These are phyloP conservation scores for Botrytis cinerea DNA, from an alignment of 2,329 filamentous ascomycete genomes.

Conservation along the genomic window DNA sequence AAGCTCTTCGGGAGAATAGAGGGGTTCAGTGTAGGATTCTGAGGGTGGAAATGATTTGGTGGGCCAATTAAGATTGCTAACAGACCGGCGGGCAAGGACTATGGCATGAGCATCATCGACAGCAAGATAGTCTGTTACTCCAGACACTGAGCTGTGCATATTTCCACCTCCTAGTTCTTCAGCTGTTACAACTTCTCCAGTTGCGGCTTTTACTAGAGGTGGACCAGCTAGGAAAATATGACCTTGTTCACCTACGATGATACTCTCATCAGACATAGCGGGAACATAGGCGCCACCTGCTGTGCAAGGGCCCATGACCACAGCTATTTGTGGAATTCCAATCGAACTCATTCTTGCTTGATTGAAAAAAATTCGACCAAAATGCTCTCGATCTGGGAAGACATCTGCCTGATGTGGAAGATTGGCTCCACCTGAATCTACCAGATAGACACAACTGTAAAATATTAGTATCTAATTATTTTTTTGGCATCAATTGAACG, in stretches of 20 bases:
- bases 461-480: conserved; percentile 8
- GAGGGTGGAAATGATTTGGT: conserved; percentile 46
- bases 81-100: conserved; percentile 77
- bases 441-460: conserved; percentile 82
- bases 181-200: conserved; percentile 85
- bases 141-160: conserved; percentile 86
- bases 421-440: conserved; percentile 94
- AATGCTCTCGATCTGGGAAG: conserved; percentile 92
- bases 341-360: conserved; percentile 88
- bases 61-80: conserved; percentile 90
- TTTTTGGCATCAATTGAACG: background rate
- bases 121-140: conserved; percentile 92
- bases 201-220: conserved; percentile 92
- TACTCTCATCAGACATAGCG: conserved; percentile 95
- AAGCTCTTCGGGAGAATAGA: conserved; percentile 79
- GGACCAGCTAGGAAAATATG: conserved; percentile 96
- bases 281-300: conserved; percentile 95
- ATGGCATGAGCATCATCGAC: conserved; percentile 93
- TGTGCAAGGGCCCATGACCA: conserved; percentile 97
- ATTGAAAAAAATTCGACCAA: conserved; percentile 95
- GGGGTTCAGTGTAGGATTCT: conserved; percentile 68
- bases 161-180: conserved; percentile 90
- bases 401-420: conserved; percentile 94
- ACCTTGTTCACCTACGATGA: conserved; percentile 94
- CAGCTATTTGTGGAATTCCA: conserved; percentile 89